Conservation (phyloP, 495 filamentous ascomycete genomes). For the Penicillium simplicissimum region DNA sequence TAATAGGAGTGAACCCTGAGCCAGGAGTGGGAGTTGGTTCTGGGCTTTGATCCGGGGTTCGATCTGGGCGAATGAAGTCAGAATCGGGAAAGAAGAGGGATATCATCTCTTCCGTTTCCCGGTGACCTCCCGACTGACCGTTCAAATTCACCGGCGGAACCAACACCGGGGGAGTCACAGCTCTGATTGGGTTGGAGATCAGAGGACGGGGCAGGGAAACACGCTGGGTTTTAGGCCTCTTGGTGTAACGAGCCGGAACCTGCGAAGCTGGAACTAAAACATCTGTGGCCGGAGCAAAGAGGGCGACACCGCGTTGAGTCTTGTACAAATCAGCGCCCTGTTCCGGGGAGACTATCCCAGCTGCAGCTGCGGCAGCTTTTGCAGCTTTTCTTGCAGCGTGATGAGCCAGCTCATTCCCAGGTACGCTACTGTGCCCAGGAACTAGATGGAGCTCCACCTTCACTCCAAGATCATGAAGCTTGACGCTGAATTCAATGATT, state of each 20-base stretch:
- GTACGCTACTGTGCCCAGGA: neutral
- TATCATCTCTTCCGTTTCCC: neutral
- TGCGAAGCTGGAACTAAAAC: neutral
- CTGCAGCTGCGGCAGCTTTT: neutral
- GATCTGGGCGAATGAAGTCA: neutral
- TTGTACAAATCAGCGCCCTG: neutral
- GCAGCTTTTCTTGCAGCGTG: neutral
- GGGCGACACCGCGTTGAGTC: neutral
- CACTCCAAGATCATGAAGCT: neutral
- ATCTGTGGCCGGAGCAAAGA: neutral
- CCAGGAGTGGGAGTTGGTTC: neutral
- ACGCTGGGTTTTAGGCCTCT: neutral
- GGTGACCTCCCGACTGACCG: neutral
- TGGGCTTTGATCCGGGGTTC: neutral
- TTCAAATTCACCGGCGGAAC: neutral
- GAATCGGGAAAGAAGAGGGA: neutral
- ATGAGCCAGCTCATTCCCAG: neutral
- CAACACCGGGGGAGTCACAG: neutral
- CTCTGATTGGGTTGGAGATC: neutral
- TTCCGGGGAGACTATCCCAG: neutral
- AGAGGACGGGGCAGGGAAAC: neutral
- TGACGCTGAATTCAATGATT: neutral
- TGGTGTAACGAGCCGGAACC: neutral
- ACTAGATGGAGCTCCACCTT: constrained; percentile 2
- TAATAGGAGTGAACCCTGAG: neutral